Conservation (phyloP, 805 yeast species). For the Kodamaea nitidulidarum region DNA sequence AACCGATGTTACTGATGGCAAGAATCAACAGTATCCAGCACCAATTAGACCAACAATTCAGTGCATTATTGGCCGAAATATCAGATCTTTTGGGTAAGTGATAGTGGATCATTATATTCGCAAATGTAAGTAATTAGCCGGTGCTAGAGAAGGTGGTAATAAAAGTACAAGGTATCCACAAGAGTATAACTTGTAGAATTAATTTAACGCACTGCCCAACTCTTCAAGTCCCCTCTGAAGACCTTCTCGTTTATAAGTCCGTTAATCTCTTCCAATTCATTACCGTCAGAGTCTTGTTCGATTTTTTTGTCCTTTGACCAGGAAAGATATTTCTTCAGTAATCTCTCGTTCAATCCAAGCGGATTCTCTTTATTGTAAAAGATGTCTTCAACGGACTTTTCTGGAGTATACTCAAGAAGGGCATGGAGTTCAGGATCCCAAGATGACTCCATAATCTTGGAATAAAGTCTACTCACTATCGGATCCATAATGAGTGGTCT, state of each 20-base stretch:
- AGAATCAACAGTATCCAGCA: not conserved
- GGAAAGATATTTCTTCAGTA: slow-evolving; percentile 10
- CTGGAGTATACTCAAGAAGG: slow-evolving; percentile 55
- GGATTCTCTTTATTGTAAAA: slow-evolving; percentile 54
- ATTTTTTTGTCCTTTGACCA: slow-evolving; percentile 9
- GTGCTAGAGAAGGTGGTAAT: no score
- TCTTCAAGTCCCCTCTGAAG: slow-evolving; percentile 36
- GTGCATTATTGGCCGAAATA: not conserved
- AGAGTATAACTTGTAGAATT: no score
- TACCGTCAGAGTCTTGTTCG: slow-evolving; percentile 16
- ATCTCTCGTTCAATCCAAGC: slow-evolving; percentile 12
- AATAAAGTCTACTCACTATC: slow-evolving; percentile 45
- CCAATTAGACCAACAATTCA: not conserved
- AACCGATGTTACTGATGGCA: not conserved
- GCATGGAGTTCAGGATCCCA: slow-evolving; percentile 55
- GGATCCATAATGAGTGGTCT: slow-evolving; percentile 40
- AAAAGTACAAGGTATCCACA: no score
- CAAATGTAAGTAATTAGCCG: no score
- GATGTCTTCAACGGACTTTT: slow-evolving; percentile 71
- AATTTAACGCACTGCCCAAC: slow-evolving; percentile 33
- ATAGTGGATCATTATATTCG: no score
- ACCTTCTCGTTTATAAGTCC: slow-evolving; percentile 38
- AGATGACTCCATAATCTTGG: slow-evolving; percentile 51
- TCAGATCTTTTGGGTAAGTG: not conserved
- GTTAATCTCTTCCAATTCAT: slow-evolving; percentile 20